Percentiles rank a stretch among this genome's conserved stretches.
Conservation (phyloP, 805 yeast genomes). For the Zygotorulaspora sp. region DNA sequence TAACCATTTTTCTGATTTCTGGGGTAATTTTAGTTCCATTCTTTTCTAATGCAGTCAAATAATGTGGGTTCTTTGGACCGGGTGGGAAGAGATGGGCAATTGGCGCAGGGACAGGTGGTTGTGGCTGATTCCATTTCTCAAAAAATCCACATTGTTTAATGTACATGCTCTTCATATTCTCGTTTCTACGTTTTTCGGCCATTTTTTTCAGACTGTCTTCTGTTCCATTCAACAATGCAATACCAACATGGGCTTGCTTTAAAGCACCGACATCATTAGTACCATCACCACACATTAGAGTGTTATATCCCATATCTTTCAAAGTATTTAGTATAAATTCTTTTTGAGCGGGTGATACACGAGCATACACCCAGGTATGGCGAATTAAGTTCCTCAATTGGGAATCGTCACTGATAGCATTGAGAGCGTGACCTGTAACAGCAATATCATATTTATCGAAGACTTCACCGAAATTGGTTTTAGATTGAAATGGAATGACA, state of each 20-base stretch:
- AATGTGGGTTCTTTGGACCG: conserved; percentile 86
- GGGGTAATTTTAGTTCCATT: conserved; percentile 77
- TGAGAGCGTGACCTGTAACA: conserved; percentile 86
- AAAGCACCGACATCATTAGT: conserved; percentile 99
- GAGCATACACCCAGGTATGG: conserved; percentile 94
- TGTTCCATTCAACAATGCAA: conserved; percentile 96
- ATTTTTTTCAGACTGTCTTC: conserved; percentile 88
- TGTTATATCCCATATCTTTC: conserved; percentile 84
- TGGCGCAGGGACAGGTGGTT: conserved; percentile 75
- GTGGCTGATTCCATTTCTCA: conserved; percentile 75
- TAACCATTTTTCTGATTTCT: conserved; percentile 60
- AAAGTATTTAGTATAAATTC: conserved; percentile 81
- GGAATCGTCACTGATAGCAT: conserved; percentile 56
- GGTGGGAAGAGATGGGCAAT: conserved; percentile 97
- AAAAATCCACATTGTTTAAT: conserved; percentile 79
- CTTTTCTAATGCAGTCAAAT: conserved; percentile 76
- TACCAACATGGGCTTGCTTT: conserved; percentile 97
- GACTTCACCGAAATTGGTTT: conserved; percentile 43
- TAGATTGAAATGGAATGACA: conserved; percentile 60
- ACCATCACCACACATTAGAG: conserved; percentile 99
- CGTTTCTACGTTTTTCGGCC: conserved; percentile 71
- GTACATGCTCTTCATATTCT: conserved; percentile 61
- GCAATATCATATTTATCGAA: conserved; percentile 77
- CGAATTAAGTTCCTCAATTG: conserved; percentile 71
- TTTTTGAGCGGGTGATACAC: conserved; percentile 95